Evolutionary conservation across 345 rosid species (phyloP).

Genomic region (Eutrema heterophyllum): DNA sequence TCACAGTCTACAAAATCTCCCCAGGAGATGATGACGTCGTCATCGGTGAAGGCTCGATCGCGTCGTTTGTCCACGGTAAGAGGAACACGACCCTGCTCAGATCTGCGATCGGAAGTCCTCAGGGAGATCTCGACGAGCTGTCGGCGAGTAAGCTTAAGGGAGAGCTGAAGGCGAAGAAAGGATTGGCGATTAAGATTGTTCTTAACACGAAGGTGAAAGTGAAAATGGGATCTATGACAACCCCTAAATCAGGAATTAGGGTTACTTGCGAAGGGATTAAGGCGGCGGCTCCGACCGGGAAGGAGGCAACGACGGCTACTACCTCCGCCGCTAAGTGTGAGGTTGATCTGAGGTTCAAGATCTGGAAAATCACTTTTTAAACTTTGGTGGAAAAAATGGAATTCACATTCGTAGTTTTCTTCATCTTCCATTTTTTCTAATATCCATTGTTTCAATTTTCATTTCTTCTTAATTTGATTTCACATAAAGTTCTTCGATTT

Average conservation of each 20-base stretch:
- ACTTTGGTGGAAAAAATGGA: neutral
- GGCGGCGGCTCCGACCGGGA: constrained; percentile 53
- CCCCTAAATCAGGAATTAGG: constrained; percentile 55
- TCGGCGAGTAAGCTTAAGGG: constrained; percentile 45
- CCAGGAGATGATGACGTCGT: constrained; percentile 35
- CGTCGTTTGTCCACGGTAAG: constrained; percentile 56
- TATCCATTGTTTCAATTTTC: constrained; percentile 7
- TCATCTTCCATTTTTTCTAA: neutral
- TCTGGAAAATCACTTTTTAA: constrained; percentile 82
- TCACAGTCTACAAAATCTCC: constrained; percentile 32
- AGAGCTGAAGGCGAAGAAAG: constrained; percentile 53
- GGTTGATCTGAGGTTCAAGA: constrained; percentile 74
- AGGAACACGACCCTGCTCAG: constrained; percentile 70
- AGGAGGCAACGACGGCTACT: constrained; percentile 47
- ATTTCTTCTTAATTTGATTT: constrained; percentile 5
- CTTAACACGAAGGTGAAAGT: constrained; percentile 62
- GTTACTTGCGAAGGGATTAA: constrained; percentile 66
- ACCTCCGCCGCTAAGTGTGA: constrained; percentile 60
- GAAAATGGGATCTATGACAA: constrained; percentile 60
- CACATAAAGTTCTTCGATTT: constrained; percentile 10
- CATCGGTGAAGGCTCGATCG: constrained; percentile 53
- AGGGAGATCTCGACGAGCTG: constrained; percentile 38
- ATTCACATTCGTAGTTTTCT: neutral
- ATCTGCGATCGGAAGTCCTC: constrained; percentile 38
- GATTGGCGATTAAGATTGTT: constrained; percentile 48